These are phyloP conservation scores for Pythium aristosporum DNA, from an alignment of 352 stramenopile genomes.

Conservation along the genomic window DNA sequence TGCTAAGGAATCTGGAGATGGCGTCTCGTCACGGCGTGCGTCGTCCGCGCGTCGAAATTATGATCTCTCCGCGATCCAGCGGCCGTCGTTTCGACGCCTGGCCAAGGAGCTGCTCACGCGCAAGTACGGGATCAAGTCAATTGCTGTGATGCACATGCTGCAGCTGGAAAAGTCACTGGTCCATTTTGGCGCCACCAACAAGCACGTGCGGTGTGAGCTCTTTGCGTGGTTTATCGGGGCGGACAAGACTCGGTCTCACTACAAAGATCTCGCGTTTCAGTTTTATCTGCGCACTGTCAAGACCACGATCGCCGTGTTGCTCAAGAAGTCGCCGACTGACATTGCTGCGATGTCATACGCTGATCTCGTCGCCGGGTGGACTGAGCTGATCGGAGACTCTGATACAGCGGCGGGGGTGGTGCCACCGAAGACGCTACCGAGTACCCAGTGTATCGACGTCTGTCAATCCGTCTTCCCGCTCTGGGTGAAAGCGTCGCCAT, in stretches of 20 bases:
- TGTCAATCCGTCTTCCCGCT: conserved; percentile 43
- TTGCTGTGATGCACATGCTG: conserved; percentile 62
- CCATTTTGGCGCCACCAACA: conserved; percentile 44
- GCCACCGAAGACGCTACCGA: conserved; percentile 17
- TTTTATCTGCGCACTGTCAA: conserved; percentile 64
- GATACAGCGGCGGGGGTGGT: conserved; percentile 25
- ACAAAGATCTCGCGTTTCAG: conserved; percentile 52
- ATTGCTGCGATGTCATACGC: conserved; percentile 36
- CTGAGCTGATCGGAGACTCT: conserved; percentile 66
- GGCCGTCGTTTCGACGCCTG: conserved; percentile 50
- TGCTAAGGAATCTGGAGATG: conserved; percentile 41
- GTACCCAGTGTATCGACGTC: conserved; percentile 38
- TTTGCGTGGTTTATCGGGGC: conserved; percentile 70
- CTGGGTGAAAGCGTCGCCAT: conserved; percentile 36
- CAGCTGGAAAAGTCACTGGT: conserved; percentile 72
- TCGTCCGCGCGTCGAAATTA: conserved; percentile 22
- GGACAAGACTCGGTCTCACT: conserved; percentile 38
- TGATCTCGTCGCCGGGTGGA: conserved; percentile 50
- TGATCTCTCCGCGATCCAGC: background rate
- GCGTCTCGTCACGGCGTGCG: background rate
- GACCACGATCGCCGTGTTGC: conserved; percentile 36
- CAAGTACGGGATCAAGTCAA: conserved; percentile 78
- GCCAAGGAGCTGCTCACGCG: conserved; percentile 59
- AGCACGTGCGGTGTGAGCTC: conserved; percentile 54
- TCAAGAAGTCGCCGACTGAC: conserved; percentile 31